Conservation (phyloP, 192 early-diverging fungal species). For the Backusella macrospora region DNA sequence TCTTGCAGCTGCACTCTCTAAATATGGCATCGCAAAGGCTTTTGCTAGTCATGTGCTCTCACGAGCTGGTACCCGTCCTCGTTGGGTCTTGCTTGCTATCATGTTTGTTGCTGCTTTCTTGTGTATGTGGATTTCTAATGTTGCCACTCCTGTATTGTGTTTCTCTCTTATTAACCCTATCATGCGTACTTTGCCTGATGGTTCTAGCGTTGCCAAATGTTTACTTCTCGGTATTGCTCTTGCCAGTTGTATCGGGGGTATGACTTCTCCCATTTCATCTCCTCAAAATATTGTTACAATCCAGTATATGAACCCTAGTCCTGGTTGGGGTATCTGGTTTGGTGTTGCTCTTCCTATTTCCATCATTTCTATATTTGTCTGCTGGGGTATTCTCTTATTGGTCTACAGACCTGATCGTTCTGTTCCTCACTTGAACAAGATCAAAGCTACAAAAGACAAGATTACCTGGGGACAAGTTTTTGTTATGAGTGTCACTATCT, state of each 20-base stretch:
- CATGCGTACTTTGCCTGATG: constrained; percentile 64
- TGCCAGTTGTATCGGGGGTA: constrained; percentile 74
- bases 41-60: constrained; percentile 66
- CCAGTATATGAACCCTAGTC: constrained; percentile 67
- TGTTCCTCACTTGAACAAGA: constrained; percentile 49
- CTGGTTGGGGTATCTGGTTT: constrained; percentile 78
- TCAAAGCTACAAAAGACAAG: constrained; percentile 47
- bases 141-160: constrained; percentile 79
- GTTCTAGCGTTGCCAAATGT: constrained; percentile 62
- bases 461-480: constrained; percentile 57
- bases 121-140: constrained; percentile 84
- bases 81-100: constrained; percentile 70
- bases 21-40: constrained; percentile 75
- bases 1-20: constrained; percentile 74
- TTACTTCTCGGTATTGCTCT: constrained; percentile 79
- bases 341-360: constrained; percentile 66
- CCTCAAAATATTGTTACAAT: constrained; percentile 82
- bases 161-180: constrained; percentile 74
- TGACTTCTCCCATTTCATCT: constrained; percentile 79
- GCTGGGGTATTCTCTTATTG: constrained; percentile 66
- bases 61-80: constrained; percentile 70
- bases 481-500: constrained; percentile 57
- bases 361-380: constrained; percentile 60
- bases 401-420: constrained; percentile 63
- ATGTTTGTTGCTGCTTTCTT: constrained; percentile 77